phyloP scores from a whole-genome alignment of 2,329 filamentous ascomycete genomes.

The Lasiodiplodia sp. region DNA sequence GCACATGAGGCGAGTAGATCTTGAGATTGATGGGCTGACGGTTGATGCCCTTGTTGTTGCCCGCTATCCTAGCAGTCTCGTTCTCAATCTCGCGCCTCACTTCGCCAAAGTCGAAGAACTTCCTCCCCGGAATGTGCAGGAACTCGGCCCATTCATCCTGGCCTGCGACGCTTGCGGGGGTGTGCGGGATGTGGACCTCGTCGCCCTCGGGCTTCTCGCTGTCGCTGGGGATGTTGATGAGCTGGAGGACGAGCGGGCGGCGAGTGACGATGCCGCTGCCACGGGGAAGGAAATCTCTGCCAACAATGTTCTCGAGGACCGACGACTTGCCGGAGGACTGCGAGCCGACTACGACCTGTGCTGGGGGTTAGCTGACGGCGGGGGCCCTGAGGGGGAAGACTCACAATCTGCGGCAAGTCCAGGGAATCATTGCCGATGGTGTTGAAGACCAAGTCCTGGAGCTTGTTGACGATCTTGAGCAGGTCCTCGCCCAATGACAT shows the following conservation, averaged over 20 bases:
- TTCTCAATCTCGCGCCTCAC: conserved; percentile 97
- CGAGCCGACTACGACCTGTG: conserved; percentile 93
- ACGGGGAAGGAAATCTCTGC: conserved; percentile 93
- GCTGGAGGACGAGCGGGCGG: conserved; percentile 91
- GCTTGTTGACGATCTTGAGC: conserved; percentile 93
- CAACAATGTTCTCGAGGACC: conserved; percentile 98
- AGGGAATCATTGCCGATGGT: conserved; percentile 99
- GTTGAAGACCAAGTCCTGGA: conserved; percentile 99
- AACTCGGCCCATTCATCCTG: conserved; percentile 91
- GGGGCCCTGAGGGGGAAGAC: conserved; percentile 62
- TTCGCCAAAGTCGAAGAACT: conserved; percentile 88
- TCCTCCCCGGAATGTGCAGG: conserved; percentile 88
- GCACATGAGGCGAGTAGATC: conserved; percentile 95
- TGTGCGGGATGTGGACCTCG: conserved; percentile 74
- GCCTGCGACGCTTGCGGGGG: conserved; percentile 73
- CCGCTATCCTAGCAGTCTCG: conserved; percentile 92
- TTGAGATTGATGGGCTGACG: conserved; percentile 97
- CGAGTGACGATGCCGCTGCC: conserved; percentile 97
- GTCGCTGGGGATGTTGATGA: conserved; percentile 90
- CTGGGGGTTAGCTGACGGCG: conserved; percentile 33
- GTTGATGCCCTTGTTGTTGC: conserved; percentile 98
- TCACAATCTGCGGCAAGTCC: conserved; percentile 96
- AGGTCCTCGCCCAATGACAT: conserved; percentile 95
- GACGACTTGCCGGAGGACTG: conserved; percentile 99
- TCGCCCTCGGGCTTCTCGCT: conserved; percentile 72